Conservation (phyloP, 805 yeast species). For the Teunomyces stri region DNA sequence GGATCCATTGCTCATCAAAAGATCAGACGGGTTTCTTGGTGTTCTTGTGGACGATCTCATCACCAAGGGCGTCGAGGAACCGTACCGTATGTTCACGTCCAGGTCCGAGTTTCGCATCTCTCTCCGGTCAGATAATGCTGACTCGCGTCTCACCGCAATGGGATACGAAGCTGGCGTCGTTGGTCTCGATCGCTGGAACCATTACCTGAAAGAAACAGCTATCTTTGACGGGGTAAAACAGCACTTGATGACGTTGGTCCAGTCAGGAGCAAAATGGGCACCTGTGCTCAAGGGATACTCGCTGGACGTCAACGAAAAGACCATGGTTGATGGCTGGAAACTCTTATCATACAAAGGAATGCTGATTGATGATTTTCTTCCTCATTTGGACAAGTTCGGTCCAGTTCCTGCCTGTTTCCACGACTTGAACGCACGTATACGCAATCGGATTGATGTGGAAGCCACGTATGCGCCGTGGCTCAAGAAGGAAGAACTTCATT, state of each 20-base stretch:
- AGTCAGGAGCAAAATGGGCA: constrained; percentile 66
- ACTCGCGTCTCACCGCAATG: constrained; percentile 67
- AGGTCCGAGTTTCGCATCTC: constrained; percentile 90
- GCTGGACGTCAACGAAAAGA: constrained; percentile 45
- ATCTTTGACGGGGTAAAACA: constrained; percentile 45
- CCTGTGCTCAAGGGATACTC: constrained; percentile 42
- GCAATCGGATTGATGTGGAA: constrained; percentile 67
- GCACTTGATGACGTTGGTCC: constrained; percentile 42
- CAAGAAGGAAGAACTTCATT: constrained; percentile 64
- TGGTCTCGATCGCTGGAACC: constrained; percentile 52
- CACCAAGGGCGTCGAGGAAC: constrained; percentile 95
- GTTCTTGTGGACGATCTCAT: constrained; percentile 91
- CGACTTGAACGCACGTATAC: constrained; percentile 38
- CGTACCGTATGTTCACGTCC: constrained; percentile 97
- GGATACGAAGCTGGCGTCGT: constrained; percentile 73
- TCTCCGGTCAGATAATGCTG: constrained; percentile 93
- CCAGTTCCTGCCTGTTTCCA: constrained; percentile 23
- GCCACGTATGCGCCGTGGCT: constrained; percentile 82
- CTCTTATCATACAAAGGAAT: constrained; percentile 57
- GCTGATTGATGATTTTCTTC: constrained; percentile 26
- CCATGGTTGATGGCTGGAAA: constrained; percentile 60
- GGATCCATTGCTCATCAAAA: constrained; percentile 51
- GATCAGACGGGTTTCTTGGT: constrained; percentile 89
- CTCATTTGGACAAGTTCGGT: constrained; percentile 23
- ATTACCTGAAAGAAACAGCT: constrained; percentile 42